Evolutionary conservation across 2,329 filamentous ascomycete species (phyloP), one percentile per base, ranked within the genome.

Genomic region (Aureobasidium lini): DNA sequence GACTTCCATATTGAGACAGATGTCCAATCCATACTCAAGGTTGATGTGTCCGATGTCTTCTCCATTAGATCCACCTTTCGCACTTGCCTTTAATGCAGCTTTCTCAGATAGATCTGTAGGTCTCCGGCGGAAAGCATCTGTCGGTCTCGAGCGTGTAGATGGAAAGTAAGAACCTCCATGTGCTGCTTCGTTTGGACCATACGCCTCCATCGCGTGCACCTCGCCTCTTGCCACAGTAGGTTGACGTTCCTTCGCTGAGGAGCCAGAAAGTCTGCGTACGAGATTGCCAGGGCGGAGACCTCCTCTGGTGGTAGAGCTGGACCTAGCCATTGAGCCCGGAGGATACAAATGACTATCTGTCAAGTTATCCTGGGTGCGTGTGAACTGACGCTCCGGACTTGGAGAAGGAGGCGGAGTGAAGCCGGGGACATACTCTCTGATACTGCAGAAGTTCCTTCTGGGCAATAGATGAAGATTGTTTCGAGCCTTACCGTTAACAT

Each of bases 361-460:
- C 4, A 18, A 8, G 15, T 46, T 32, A 4, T 61, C 48, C 23
- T 23, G 59, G 4, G 46, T 44, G 15, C 37, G 18, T 15, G 43
- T 31, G 15, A 48, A 36, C 43, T 37, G 52, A n/a, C 50, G 57
- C 16, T 64, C 62, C 29, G 68, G 66, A 31, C 78, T 81, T 3
- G 89, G 90, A 1, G 87, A 85, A 3, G 81, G 79, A 0, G 84
- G 83, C 11, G 91, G 91, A 1, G 89, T 95, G 36, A 76, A 78
- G 3, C 89, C 90, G 1, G 92, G 91, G 9, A 84, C 78, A 75
- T 95, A 97, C 69, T 89, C 82, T 57, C 89, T 83, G 66, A 99
- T 95, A 2, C 90, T 89, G 71, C 93, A 97, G 89, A 93, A 99
- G 71, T 99, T 99, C 34, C 94, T 84, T 61, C 94, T 87, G 18